phyloP scores from a whole-genome alignment of 257 asterid species.

The Capsicum pubescens region DNA sequence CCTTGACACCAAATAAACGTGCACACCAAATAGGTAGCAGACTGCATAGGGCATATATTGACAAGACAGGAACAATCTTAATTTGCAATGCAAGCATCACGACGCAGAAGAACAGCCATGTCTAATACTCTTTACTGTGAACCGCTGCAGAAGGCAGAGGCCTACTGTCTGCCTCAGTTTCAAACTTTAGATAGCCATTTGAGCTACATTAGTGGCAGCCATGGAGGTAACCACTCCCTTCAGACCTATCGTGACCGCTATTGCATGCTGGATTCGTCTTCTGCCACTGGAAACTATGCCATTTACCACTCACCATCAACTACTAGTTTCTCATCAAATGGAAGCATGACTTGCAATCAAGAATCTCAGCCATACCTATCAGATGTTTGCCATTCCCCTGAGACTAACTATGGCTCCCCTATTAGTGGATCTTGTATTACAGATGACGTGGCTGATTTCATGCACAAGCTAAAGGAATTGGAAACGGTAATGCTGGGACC shows the following conservation, averaged over 20 bases:
- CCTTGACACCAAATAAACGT: not conserved
- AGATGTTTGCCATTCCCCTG: constrained; percentile 41
- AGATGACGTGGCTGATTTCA: constrained; percentile 54
- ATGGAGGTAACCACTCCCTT: constrained; percentile 41
- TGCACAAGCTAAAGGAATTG: constrained; percentile 70
- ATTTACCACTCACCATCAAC: constrained; percentile 73
- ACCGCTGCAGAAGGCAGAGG: constrained; percentile 52
- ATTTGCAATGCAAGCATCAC: constrained; percentile 55
- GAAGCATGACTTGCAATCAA: constrained; percentile 57
- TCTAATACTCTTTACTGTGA: constrained; percentile 50
- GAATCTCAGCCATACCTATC: constrained; percentile 45
- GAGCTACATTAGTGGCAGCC: constrained; percentile 37
- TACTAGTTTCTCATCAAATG: constrained; percentile 57
- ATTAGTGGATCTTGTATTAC: constrained; percentile 54
- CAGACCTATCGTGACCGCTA: constrained; percentile 28
- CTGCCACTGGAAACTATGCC: constrained; percentile 50
- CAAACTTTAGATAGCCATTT: constrained; percentile 49
- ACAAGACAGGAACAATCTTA: not conserved
- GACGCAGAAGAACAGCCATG: constrained; percentile 51
- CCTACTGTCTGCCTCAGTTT: constrained; percentile 50
- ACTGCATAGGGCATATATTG: constrained; percentile 12
- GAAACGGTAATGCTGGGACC: constrained; percentile 84
- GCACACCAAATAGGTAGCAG: constrained; percentile 17
- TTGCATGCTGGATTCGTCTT: constrained; percentile 16
- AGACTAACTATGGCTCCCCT: constrained; percentile 53